These are phyloP conservation scores for Metschnikowia matae DNA, from an alignment of 805 yeast species.

Conservation along the genomic window DNA sequence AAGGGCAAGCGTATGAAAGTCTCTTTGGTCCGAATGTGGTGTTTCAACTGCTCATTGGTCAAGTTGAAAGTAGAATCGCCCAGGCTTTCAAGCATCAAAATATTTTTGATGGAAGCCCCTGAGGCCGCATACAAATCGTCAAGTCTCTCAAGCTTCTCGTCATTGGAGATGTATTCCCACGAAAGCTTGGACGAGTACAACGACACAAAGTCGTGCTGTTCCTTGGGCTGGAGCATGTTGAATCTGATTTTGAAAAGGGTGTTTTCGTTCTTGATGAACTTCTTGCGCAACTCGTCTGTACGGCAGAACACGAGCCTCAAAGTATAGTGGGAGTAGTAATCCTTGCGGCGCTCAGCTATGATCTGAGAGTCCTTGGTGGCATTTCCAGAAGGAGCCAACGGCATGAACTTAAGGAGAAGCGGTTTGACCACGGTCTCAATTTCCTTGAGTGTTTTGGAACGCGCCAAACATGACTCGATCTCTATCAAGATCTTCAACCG, in stretches of 20 bases:
- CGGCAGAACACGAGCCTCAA: constrained; percentile 87
- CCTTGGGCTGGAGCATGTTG: constrained; percentile 54
- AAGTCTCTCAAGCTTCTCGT: constrained; percentile 52
- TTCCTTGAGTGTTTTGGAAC: constrained; percentile 63
- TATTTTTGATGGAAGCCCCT: constrained; percentile 37
- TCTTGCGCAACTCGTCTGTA: constrained; percentile 72
- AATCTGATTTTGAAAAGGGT: constrained; percentile 71
- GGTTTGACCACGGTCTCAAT: constrained; percentile 64
- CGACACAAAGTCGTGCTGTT: constrained; percentile 68
- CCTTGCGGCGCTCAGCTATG: constrained; percentile 70
- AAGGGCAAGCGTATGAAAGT: constrained; percentile 81
- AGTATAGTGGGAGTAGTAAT: constrained; percentile 88
- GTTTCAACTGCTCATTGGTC: constrained; percentile 48
- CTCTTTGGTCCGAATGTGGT: constrained; percentile 50
- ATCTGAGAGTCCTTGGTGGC: constrained; percentile 33
- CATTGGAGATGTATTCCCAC: constrained; percentile 63
- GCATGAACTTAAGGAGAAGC: constrained; percentile 57
- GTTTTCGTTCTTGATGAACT: constrained; percentile 76
- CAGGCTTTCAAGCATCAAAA: constrained; percentile 29
- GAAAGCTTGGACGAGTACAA: constrained; percentile 53
- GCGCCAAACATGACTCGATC: constrained; percentile 68
- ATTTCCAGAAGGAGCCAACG: constrained; percentile 44
- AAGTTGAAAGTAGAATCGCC: constrained; percentile 26
- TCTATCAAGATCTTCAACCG: constrained; percentile 78
- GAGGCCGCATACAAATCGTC: constrained; percentile 55